phyloP scores from a whole-genome alignment of 2,329 filamentous ascomycete species.

The Akanthomyces muscarius region DNA sequence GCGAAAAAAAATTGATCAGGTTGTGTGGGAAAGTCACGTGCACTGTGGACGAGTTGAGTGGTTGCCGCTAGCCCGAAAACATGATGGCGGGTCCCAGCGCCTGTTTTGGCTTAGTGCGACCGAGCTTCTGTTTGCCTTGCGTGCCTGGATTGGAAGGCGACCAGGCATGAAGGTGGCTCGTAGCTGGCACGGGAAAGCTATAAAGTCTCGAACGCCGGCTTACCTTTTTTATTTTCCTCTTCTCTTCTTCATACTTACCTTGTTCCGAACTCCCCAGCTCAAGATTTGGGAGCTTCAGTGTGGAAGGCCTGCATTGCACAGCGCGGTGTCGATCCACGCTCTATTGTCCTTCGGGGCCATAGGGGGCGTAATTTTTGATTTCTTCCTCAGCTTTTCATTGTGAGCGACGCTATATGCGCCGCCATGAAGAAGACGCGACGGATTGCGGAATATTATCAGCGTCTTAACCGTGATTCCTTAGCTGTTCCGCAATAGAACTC shows the following conservation, averaged over 20 bases:
- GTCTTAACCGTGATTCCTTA: no score
- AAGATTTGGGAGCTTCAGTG: conserved; percentile 41
- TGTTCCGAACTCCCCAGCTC: conserved; percentile 43
- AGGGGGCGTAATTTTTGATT: conserved; percentile 53
- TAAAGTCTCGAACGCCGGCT: conserved; percentile 27
- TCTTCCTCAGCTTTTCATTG: conserved; percentile 41
- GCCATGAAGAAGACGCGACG: conserved; percentile 40
- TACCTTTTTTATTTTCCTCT: conserved; percentile 25
- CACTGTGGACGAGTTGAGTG: neutral
- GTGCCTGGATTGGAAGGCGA: conserved; percentile 21
- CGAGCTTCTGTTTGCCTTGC: conserved; percentile 17
- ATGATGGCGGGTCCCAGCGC: neutral
- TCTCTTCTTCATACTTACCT: conserved; percentile 53
- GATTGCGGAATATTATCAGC: no score
- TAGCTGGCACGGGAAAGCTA: conserved; percentile 24
- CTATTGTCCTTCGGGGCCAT: conserved; percentile 54
- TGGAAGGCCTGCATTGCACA: conserved; percentile 54
- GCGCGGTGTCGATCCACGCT: conserved; percentile 46
- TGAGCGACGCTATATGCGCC: conserved; percentile 35
- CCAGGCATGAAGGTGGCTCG: conserved; percentile 21
- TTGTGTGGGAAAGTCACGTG: conserved; percentile 25
- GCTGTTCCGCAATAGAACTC: no score
- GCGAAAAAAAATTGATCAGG: conserved; percentile 19
- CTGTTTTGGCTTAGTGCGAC: conserved; percentile 10
- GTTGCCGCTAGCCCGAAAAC: neutral